phyloP scores from a whole-genome alignment of 2,329 filamentous ascomycete genomes.

The Aureobasidium sp. region DNA sequence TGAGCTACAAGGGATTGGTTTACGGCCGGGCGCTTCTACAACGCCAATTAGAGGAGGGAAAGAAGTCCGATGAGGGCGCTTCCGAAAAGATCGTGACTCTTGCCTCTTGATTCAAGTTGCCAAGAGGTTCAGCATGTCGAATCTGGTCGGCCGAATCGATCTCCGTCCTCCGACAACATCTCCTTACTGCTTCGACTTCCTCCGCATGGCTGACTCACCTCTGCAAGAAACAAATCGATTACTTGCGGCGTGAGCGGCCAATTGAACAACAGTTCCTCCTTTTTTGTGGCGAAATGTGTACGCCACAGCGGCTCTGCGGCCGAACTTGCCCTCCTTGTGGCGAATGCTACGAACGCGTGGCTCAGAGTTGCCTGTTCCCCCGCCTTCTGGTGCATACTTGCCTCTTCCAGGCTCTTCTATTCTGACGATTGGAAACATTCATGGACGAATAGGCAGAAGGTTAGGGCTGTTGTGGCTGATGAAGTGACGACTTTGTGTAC shows the following conservation, averaged over 20 bases:
- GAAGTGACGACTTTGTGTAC: slow-evolving; percentile 5
- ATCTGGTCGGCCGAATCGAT: neutral
- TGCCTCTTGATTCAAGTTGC: neutral
- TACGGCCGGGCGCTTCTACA: neutral
- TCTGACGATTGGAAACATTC: neutral
- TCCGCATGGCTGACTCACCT: neutral
- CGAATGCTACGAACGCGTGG: slow-evolving; percentile 7
- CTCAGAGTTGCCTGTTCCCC: slow-evolving; percentile 10
- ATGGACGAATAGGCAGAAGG: neutral
- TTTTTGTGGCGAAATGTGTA: neutral
- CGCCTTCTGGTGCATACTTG: neutral
- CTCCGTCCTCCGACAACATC: neutral
- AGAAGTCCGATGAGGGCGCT: neutral
- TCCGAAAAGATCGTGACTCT: neutral
- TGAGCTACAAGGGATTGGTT: neutral
- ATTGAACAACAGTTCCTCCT: neutral
- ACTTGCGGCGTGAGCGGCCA: neutral
- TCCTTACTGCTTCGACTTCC: neutral
- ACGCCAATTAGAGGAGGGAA: neutral
- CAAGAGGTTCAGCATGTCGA: neutral
- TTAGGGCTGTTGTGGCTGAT: slow-evolving; percentile 1
- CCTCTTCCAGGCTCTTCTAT: slow-evolving; percentile 5
- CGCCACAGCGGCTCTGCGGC: neutral
- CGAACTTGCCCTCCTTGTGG: slow-evolving; percentile 3
- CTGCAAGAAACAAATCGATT: neutral